Percentiles rank a stretch among this genome's conserved stretches.
Conservation (phyloP, 805 yeast genomes). For the Phaffomyces opuntiae region DNA sequence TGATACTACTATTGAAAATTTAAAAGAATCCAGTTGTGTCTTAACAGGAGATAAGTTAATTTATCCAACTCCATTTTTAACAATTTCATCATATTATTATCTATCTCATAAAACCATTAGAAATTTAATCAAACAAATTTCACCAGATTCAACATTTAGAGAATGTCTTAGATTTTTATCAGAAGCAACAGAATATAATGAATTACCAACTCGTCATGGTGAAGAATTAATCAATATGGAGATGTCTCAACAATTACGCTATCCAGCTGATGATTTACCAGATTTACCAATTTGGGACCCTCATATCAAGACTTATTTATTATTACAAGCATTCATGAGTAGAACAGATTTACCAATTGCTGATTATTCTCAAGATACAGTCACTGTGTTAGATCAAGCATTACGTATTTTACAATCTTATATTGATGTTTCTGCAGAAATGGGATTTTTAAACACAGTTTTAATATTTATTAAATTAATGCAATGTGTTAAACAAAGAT, state of each 20-base stretch:
- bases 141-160: slow-evolving; percentile 41
- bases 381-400: slow-evolving; percentile 89
- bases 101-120: slow-evolving; percentile 86
- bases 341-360: slow-evolving; percentile 85
- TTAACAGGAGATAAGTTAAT: slow-evolving; percentile 37
- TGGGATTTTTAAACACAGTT: slow-evolving; percentile 63
- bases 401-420: slow-evolving; percentile 90
- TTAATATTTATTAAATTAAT: slow-evolving; percentile 57
- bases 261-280: slow-evolving; percentile 66
- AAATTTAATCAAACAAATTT: slow-evolving; percentile 49
- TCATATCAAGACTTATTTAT: slow-evolving; percentile 73
- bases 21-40: slow-evolving; percentile 70
- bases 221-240: slow-evolving; percentile 81
- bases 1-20: slow-evolving; percentile 58
- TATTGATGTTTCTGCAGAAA: slow-evolving; percentile 82
- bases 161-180: slow-evolving; percentile 88
- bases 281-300: slow-evolving; percentile 69
- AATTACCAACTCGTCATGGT: slow-evolving; percentile 57
- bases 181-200: slow-evolving; percentile 83
- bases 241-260: slow-evolving; percentile 53
- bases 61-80: slow-evolving; percentile 71
- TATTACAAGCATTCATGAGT: slow-evolving; percentile 87
- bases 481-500: slow-evolving; percentile 84
- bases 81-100: slow-evolving; percentile 86
- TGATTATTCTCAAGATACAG: slow-evolving; percentile 90